Conservation (phyloP, 73 alveolate genomes). For the Tetrahymena thermophila region DNA sequence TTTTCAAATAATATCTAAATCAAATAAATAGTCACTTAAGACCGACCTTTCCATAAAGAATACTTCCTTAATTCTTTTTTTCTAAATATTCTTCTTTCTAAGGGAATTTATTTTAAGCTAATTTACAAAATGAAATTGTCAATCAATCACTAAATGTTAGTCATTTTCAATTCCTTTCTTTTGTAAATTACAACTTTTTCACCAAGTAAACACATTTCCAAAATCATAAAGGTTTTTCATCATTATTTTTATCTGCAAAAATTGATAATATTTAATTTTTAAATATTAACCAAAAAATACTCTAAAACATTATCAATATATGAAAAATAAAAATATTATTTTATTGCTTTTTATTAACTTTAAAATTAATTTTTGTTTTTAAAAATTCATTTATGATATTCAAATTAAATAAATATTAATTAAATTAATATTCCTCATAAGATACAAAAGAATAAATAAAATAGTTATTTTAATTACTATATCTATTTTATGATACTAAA, state of each 20-base stretch:
- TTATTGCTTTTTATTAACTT: too few species aligned
- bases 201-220: neutral
- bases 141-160: neutral
- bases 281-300: too few species aligned
- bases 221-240: neutral
- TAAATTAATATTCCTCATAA: too few species aligned
- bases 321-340: too few species aligned
- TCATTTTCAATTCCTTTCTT: neutral
- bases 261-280: too few species aligned
- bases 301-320: too few species aligned
- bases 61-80: neutral
- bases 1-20: neutral
- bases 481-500: too few species aligned
- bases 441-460: too few species aligned
- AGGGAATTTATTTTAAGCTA: neutral
- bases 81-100: neutral
- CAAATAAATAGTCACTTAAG: neutral
- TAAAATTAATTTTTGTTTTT: too few species aligned
- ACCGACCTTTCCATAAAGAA: neutral
- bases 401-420: too few species aligned
- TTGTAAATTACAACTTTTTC: neutral
- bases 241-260: neutral
- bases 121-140: neutral
- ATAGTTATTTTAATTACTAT: too few species aligned
- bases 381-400: too few species aligned